A percentile compares a stretch with the other conserved stretches of the same genome.
Conservation (phyloP, 2,329 filamentous ascomycete species). For the Penicillium sp. region DNA sequence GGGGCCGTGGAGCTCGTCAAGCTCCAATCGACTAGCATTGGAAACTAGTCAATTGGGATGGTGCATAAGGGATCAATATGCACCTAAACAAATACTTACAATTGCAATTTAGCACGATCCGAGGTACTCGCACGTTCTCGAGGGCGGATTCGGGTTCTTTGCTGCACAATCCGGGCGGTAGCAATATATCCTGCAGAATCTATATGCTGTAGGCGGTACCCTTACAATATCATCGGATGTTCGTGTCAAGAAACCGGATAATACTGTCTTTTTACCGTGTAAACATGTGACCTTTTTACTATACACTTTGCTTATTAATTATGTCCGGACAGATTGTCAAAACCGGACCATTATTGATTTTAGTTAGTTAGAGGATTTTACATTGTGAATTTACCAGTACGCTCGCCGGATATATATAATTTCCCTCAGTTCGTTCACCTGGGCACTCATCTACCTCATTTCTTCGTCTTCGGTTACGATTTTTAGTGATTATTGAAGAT, state of each 20-base stretch:
- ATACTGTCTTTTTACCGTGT: no score
- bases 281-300: no score
- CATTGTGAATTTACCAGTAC: no score
- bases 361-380: no score
- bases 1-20: neutral
- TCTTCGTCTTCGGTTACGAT: neutral
- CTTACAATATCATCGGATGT: neutral
- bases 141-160: conserved; percentile 20
- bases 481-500: neutral
- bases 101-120: conserved; percentile 19
- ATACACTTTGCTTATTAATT: no score
- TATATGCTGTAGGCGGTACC: neutral
- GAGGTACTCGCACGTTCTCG: conserved; percentile 19
- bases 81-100: conserved; percentile 12
- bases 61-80: neutral
- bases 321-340: no score
- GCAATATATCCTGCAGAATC: neutral
- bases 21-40: neutral
- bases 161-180: conserved; percentile 16
- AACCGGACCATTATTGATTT: no score
- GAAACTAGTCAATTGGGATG: neutral
- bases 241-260: no score
- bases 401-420: no score
- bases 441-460: neutral
- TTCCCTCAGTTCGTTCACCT: no score